Percentiles rank a stretch among this genome's conserved stretches.
Evolutionary conservation across 768 basidiomycete genomes (phyloP).

Genomic region (Amylocystis lapponica): DNA sequence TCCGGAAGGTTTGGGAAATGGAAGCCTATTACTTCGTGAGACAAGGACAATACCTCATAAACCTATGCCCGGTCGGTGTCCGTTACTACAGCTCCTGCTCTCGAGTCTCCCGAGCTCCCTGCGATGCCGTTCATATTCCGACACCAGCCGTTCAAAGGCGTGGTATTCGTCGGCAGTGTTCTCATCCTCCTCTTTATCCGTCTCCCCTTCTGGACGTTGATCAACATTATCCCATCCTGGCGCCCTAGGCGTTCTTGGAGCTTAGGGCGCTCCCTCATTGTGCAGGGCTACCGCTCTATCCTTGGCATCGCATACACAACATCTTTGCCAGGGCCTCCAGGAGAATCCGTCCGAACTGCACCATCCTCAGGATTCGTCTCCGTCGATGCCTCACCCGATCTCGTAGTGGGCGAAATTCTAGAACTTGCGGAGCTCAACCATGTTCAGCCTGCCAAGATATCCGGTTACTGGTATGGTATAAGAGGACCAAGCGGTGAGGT

Average conservation of each 20-base stretch:
- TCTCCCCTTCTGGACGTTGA: conserved; percentile 1
- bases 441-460: conserved; percentile 24
- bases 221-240: not conserved
- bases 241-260: not conserved
- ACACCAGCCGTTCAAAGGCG: not conserved
- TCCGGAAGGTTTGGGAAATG: no score
- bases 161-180: no score
- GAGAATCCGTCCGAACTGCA: conserved; percentile 6
- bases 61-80: no score
- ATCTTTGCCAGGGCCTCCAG: not conserved
- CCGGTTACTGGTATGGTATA: conserved; percentile 33
- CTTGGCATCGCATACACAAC: not conserved
- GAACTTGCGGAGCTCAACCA: conserved; percentile 22
- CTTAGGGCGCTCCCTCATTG: not conserved
- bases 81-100: no score
- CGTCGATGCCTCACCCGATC: conserved; percentile 28
- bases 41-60: no score
- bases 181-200: conserved; percentile 1
- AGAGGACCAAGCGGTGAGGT: conserved; percentile 7
- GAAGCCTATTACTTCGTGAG: no score
- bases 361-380: conserved; percentile 17
- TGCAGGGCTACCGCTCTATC: not conserved
- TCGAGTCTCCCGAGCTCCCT: not conserved
- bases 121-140: not conserved
- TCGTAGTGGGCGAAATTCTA: conserved; percentile 27